A percentile compares a stretch with the other conserved stretches of the same genome.
phyloP scores from a whole-genome alignment of 768 basidiomycete genomes.

The Trametes sanguinea region DNA sequence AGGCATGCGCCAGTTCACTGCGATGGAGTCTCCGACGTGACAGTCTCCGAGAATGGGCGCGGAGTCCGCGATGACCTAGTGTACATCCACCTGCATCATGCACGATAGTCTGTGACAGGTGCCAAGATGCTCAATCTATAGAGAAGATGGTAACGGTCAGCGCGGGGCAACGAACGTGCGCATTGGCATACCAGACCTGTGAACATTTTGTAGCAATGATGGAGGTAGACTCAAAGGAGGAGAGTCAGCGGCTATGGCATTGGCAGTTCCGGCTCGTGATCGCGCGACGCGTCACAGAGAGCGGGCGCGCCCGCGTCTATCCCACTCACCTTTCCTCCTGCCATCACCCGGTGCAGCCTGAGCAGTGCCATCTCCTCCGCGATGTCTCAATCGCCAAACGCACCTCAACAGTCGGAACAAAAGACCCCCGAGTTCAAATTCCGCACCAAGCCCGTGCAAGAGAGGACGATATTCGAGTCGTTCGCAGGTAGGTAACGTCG shows the following conservation, averaged over 20 bases:
- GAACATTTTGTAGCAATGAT: conserved; percentile 51
- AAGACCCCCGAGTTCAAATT: conserved; percentile 20
- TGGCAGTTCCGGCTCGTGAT: too few species aligned
- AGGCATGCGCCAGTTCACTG: conserved; percentile 79
- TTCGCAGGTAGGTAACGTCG: conserved; percentile 26
- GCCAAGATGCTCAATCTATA: conserved; percentile 88
- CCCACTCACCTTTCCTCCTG: not conserved
- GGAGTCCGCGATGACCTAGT: conserved; percentile 71
- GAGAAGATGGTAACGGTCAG: conserved; percentile 6
- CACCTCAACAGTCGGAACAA: not conserved
- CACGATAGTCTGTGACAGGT: conserved; percentile 63
- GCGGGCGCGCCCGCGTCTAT: not conserved
- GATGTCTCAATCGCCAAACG: conserved; percentile 16
- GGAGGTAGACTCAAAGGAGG: not conserved
- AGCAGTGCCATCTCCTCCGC: not conserved
- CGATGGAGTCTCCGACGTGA: conserved; percentile 91
- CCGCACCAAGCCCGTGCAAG: conserved; percentile 26
- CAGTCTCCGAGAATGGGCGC: conserved; percentile 83
- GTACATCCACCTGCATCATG: conserved; percentile 78
- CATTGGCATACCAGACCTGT: conserved; percentile 67
- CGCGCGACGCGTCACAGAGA: not conserved
- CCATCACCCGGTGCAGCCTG: conserved; percentile 5
- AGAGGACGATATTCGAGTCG: conserved; percentile 30
- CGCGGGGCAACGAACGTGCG: conserved; percentile 11
- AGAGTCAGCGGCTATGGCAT: too few species aligned